phyloP scores from a whole-genome alignment of 306 rosid genomes.

The Prunus fruticosa region DNA sequence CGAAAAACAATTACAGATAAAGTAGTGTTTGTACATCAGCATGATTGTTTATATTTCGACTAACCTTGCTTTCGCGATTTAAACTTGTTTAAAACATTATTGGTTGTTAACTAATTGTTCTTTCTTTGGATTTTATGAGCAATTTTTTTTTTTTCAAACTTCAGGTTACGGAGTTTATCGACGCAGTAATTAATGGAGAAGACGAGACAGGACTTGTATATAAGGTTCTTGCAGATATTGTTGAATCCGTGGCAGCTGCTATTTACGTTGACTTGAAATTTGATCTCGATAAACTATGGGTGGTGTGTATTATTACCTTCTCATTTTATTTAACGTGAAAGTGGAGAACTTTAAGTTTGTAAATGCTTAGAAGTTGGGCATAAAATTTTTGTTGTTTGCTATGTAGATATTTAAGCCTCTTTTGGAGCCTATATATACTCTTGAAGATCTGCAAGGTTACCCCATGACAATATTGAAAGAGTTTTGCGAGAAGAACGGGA shows the following conservation, averaged over 20 bases:
- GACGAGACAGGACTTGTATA: neutral
- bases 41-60: too few relatives aligned
- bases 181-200: constrained; percentile 34
- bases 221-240: constrained; percentile 79
- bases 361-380: neutral
- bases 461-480: constrained; percentile 55
- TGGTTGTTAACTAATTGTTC: too few relatives aligned
- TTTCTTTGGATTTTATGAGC: too few relatives aligned
- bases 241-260: constrained; percentile 74
- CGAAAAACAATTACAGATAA: too few relatives aligned
- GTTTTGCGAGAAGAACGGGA: constrained; percentile 48
- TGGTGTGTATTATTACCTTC: constrained; percentile 40
- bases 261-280: constrained; percentile 50
- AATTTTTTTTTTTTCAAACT: neutral
- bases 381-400: neutral
- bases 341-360: neutral
- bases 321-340: neutral
- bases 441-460: constrained; percentile 37
- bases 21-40: too few relatives aligned
- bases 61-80: neutral
- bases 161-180: constrained; percentile 49
- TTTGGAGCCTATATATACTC: constrained; percentile 67
- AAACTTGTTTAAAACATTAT: too few relatives aligned
- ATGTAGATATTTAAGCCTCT: constrained; percentile 52
- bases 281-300: constrained; percentile 56